Evolutionary conservation across 352 stramenopile species (phyloP), one percentile per base, ranked within the genome.

Genomic region (Phytophthora agathidicida): DNA sequence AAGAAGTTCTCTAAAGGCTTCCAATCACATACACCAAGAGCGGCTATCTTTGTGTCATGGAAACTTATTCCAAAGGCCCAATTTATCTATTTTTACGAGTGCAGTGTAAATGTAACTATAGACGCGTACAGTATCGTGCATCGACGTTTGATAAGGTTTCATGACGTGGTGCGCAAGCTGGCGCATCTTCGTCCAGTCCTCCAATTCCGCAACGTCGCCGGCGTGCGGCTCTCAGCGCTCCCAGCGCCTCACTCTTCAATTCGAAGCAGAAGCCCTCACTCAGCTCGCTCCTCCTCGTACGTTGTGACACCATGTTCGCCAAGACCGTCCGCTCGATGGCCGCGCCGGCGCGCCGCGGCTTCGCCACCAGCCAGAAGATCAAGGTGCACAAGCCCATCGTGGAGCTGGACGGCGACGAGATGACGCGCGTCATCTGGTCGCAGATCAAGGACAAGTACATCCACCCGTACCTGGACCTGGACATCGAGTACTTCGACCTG

Each of bases 401-500:
- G 23, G 84, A 94, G 56, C 65, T 93, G 3, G 81, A 91, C 42
- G 83, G 83, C 19, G 83, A 93, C 48, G 81, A 93, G 62, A 93
- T 93, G 83, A 93, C 83, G 35, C 77, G 83, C 53, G 66, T 86
- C 35, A 83, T 86, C 50, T 83, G 71, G 73, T 74, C 68, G 55
- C 66, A 83, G 55, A 86, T 86, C 57, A 82, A 83, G 60, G 72
- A 83, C 42, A 86, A 83, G 73, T 79, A 89, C 56, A 92, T 92
- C 68, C 64, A 83, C 50, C 84, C 84, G 20, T 91, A 87, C 68
- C 49, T 92, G 49, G 82, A 92, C 64, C 54, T 93, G 30, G 71
- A 91, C 50, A 87, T 91, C 49, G 79, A 91, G 64, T 91, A 91
- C 73, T 92, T 86, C 55, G 84, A 94, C 66, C 68, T 92, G 43